phyloP scores from a whole-genome alignment of 495 filamentous ascomycete genomes.

The Penicillium paradoxum region DNA sequence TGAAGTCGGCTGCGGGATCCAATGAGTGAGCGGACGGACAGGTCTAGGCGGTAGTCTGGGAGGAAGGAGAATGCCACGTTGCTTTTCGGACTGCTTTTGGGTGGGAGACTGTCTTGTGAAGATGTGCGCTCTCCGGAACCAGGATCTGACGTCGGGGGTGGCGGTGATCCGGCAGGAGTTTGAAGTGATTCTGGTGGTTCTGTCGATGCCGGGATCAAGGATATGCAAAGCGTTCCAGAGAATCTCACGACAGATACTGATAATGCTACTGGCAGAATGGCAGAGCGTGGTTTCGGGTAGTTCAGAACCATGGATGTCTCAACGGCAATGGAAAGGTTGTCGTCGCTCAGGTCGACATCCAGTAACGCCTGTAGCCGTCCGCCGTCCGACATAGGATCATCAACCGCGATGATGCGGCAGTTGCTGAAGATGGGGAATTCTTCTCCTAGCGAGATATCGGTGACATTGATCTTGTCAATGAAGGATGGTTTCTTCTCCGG shows the following conservation, averaged over 20 bases:
- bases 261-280: slow-evolving; percentile 88
- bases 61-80: slow-evolving; percentile 92
- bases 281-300: slow-evolving; percentile 82
- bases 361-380: slow-evolving; percentile 83
- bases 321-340: slow-evolving; percentile 87
- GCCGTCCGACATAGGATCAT: slow-evolving; percentile 47
- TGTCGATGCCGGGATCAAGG: slow-evolving; percentile 66
- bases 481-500: slow-evolving; percentile 76
- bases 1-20: slow-evolving; percentile 84
- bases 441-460: slow-evolving; percentile 87
- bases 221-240: slow-evolving; percentile 87
- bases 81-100: slow-evolving; percentile 54
- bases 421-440: slow-evolving; percentile 99
- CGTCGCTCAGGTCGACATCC: slow-evolving; percentile 90
- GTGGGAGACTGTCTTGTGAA: slow-evolving; percentile 15
- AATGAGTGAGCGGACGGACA: slow-evolving; percentile 85
- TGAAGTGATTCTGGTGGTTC: slow-evolving; percentile 40
- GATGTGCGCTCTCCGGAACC: slow-evolving; percentile 14
- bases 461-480: slow-evolving; percentile 86
- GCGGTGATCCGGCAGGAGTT: slow-evolving; percentile 31
- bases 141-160: slow-evolving; percentile 20
- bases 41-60: slow-evolving; percentile 90
- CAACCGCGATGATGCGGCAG: slow-evolving; percentile 75
- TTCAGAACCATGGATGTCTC: slow-evolving; percentile 93
- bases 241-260: slow-evolving; percentile 90